Evolutionary conservation across 78 protist species (phyloP).

Genomic region (Trichosphaerium sp.): DNA sequence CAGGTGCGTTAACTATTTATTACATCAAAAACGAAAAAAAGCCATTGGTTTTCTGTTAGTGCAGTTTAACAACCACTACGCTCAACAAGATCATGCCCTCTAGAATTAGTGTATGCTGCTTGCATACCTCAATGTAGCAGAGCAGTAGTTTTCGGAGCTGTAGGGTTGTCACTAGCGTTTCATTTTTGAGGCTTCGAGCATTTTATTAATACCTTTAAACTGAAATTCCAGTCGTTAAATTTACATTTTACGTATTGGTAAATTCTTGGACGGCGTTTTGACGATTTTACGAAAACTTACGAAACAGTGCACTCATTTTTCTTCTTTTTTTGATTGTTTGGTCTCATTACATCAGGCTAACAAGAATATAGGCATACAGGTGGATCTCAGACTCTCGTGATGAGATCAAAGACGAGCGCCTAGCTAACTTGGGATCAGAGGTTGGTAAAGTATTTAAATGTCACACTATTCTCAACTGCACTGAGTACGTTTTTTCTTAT

Average conservation of each 20-base stretch:
- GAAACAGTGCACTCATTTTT: background rate
- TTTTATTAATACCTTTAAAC: no score
- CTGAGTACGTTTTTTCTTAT: no score
- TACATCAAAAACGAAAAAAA: background rate
- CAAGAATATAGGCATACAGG: background rate
- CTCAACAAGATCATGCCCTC: no score
- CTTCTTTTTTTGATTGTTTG: background rate
- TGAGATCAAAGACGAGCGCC: conserved; percentile 4
- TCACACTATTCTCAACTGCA: conserved; percentile 91
- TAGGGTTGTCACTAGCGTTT: background rate
- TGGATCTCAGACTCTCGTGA: conserved; percentile 63
- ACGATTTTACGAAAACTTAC: background rate
- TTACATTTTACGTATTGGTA: no score
- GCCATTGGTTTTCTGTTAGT: no score
- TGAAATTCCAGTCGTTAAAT: no score
- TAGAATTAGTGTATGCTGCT: no score
- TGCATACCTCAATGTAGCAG: conserved; percentile 31
- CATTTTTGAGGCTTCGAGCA: no score
- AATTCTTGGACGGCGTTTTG: background rate
- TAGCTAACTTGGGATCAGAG: conserved; percentile 32
- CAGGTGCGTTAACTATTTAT: conserved; percentile 49
- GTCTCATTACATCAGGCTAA: background rate
- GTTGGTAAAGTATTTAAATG: conserved; percentile 59
- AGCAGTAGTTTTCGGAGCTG: background rate
- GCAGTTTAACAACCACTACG: no score